Evolutionary conservation across 139 green algal genomes (phyloP), one percentile per base, ranked within the genome.

Genomic region (Limnomonas spitsbergensis): DNA sequence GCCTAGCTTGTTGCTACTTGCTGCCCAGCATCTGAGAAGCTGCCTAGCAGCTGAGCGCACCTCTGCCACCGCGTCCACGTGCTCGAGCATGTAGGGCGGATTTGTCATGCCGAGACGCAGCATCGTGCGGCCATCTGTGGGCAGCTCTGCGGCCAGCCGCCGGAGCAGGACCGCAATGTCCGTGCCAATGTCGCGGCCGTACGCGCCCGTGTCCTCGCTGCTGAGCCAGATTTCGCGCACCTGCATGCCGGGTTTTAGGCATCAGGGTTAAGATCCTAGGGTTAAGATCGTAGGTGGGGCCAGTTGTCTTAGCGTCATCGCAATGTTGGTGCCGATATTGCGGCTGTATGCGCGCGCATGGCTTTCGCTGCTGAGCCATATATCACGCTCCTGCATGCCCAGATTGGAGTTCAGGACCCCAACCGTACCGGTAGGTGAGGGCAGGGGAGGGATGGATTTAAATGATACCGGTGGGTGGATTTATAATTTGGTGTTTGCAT

Each of bases 81-180:
- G 90, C 78, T 96, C 88, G 78, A 98, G 83, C 27, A 98, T 96
- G 88, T 93, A 98, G 20, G 94, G 94, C 40, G 94, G 94, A 85
- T 98, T 98, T 66, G 92, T 97, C 94, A 98, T 98, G 35, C 94
- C 94, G 20, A 98, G 61, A 0, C 94, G 84, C 66, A 98, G 87
- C 91, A 96, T 95, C 42, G 81, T 89, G 54, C 87, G 77, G 29
- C 89, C 88, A 76, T 97, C 93, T 4, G 75, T 36, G 1, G 94
- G 93, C 66, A 98, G 85, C 71, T 90, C 90, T 0, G 79, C 85
- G 24, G 92, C 79, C 35, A 97, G 66, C 0, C 42, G 53, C 6
- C 69, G 9, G 26, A 98, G 86, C 72, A 98, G 85, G 38, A 76
- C 79, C 0, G 90, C 79, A 47, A 98, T 84, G 66, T 80, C 84